Evolutionary conservation across 345 rosid genomes (phyloP), one percentile per base, ranked within the genome.

Genomic region (Murraya paniculata): DNA sequence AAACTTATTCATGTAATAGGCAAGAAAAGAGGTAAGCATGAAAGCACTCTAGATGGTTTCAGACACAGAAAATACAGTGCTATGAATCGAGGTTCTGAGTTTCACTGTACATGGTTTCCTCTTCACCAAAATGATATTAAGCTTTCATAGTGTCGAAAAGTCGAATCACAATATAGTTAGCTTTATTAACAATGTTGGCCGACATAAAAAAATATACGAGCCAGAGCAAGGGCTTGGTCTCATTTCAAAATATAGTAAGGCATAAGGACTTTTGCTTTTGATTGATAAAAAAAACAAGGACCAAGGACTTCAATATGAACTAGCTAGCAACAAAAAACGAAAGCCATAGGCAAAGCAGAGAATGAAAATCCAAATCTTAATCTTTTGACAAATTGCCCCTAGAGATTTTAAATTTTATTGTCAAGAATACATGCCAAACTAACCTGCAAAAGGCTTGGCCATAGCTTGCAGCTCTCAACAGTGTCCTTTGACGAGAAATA

Each of bases 381-480:
- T 9, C 27, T 22, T 38, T 67, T 8, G 4, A 38, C 27, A n/a
- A 67, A 25, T 36, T 14, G 57, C 16, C 45, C 57, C 33, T 5
- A 13, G 50, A 41, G 18, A 9, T 13, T 41, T 33, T n/a, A 2
- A 45, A 60, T 33, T 22, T 45, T 35, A 16, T 39, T 16, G 27
- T 64, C 57, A 68, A 11, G 21, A 78, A 4, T 66, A 58, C 21
- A 11, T 19, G 36, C 59, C 73, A 67, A 35, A 79, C 86, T 75
- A 48, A 96, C 99, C 98, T 96, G 92, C 97, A 94, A 84, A 96
- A 96, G 76, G 98, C 99, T 85, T 96, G 99, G 65, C 99, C 99
- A 83, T 96, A 96, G 86, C 99, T 96, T 66, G 98, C 98, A 78
- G 99, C 98, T 89, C 99, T 89, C 77, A 96, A 80, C 14, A 96